These are phyloP conservation scores for Cryptococcus sp. DNA, from an alignment of 1,284 basidiomycete species.

Conservation along the genomic window DNA sequence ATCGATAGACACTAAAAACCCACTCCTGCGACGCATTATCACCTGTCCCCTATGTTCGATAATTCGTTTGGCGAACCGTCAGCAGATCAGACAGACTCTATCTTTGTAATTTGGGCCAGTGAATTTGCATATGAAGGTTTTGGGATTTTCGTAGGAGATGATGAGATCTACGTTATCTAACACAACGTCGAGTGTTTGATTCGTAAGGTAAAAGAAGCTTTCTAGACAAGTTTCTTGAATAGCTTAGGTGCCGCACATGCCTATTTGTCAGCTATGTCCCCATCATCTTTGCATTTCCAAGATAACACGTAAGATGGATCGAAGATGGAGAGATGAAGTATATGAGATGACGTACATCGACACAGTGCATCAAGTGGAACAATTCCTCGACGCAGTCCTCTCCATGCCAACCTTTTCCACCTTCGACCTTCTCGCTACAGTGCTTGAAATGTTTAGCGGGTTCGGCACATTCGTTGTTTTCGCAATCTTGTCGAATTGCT, in stretches of 20 bases:
- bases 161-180: too few species aligned
- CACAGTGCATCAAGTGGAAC: constrained; percentile 70
- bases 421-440: constrained; percentile 73
- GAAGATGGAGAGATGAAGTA: constrained; percentile 7
- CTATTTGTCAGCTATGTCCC: constrained; percentile 44
- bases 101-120: too few species aligned
- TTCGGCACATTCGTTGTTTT: constrained; percentile 63
- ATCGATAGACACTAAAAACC: too few species aligned
- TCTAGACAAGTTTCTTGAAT: constrained; percentile 57
- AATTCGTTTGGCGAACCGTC: too few species aligned
- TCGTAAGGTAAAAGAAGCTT: too few species aligned
- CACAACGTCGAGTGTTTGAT: too few species aligned
- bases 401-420: constrained; percentile 73
- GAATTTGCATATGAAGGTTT: too few species aligned
- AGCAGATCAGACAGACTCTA: too few species aligned
- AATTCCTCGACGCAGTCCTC: constrained; percentile 88
- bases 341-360: constrained; percentile 64
- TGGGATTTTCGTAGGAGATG: too few species aligned
- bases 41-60: too few species aligned
- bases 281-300: background rate
- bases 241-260: constrained; percentile 74
- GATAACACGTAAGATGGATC: too few species aligned
- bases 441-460: constrained; percentile 81
- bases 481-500: constrained; percentile 68
- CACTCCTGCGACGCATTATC: too few species aligned